Evolutionary conservation across 2,329 filamentous ascomycete species (phyloP), one percentile per base, ranked within the genome.

Genomic region (Colletotrichum destructivum): DNA sequence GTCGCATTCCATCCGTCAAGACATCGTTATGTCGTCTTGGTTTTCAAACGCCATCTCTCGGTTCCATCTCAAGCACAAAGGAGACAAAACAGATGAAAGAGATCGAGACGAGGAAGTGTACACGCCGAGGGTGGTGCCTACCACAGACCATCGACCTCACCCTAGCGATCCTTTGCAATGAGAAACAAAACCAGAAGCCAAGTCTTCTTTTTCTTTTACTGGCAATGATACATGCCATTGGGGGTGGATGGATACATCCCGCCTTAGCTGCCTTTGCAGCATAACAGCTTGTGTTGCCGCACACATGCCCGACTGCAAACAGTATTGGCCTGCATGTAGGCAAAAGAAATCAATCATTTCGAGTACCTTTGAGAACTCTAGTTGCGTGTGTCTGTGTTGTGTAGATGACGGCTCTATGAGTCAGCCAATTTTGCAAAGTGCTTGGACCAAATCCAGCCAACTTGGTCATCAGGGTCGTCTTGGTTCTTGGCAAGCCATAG

Each of bases 381-480:
- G 61, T 55, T 71, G 67, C 57, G 54, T 31, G 46, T 38, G 35
- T 11, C 35, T 38, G 35, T 35, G 7, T 40, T 6, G 31, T n/a
- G 18, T 54, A 44, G 65, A 55, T 35, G 40, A 51, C 21, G 42
- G 42, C 44, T 62, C 71, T 80, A 85, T 66, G 83, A 82, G 78
- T 90, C 89, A 60, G 88, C 88, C 74, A 91, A 79, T 79, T 89
- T 90, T 64, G 93, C 93, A 86, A 99, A 99, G 84, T 99, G 96
- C 82, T 98, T 98, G 78, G 95, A 97, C 96, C 96, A 99, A 78
- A 99, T 98, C 96, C 96, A 99, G 62, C 96, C 96, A 44, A 98
- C 91, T 75, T 91, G 88, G 75, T 93, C 89, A 13, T 86, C 87
- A 1, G 90, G 85, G 81, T 99, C 96, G 79, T 99, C 96, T 83